Evolutionary conservation across 2,329 filamentous ascomycete genomes (phyloP).

Genomic region (Colletotrichum tofieldiae): DNA sequence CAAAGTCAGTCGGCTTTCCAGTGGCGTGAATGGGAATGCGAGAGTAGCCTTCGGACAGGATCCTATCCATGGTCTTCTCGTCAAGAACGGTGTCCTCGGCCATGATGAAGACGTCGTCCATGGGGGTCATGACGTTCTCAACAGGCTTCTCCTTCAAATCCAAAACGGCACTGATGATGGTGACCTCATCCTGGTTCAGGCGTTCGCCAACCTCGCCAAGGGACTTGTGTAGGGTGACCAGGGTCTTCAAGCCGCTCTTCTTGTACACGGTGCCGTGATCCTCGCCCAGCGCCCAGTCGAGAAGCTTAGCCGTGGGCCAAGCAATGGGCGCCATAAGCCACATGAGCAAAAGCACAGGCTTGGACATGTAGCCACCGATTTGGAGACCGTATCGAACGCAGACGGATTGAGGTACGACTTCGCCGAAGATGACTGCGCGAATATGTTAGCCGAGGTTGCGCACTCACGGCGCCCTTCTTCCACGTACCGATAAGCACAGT

Average conservation of each 20-base stretch:
- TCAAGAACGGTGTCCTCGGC: conserved; percentile 95
- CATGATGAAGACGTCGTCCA: conserved; percentile 97
- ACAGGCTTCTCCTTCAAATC: conserved; percentile 98
- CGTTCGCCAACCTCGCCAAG: conserved; percentile 89
- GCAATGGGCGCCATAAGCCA: conserved; percentile 91
- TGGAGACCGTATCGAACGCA: conserved; percentile 96
- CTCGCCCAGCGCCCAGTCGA: conserved; percentile 91
- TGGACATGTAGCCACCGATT: conserved; percentile 95
- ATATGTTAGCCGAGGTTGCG: neutral
- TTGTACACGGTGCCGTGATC: conserved; percentile 97
- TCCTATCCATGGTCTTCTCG: conserved; percentile 93
- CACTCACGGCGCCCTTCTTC: conserved; percentile 10
- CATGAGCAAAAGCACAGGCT: conserved; percentile 90
- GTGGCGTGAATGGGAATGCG: conserved; percentile 94
- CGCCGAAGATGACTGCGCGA: conserved; percentile 91
- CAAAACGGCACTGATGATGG: conserved; percentile 96
- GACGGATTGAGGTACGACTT: conserved; percentile 95
- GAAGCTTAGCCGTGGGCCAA: conserved; percentile 95
- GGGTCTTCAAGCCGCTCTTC: conserved; percentile 95
- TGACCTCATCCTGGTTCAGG: conserved; percentile 97
- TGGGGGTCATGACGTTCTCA: conserved; percentile 97
- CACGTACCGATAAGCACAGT: conserved; percentile 90
- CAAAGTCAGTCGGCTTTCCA: conserved; percentile 88
- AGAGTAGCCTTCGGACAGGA: conserved; percentile 94
- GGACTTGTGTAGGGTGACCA: conserved; percentile 95